Evolutionary conservation across 108 stramenopile species (phyloP), one percentile per base, ranked within the genome.

Genomic region (Cyclotella baltica): DNA sequence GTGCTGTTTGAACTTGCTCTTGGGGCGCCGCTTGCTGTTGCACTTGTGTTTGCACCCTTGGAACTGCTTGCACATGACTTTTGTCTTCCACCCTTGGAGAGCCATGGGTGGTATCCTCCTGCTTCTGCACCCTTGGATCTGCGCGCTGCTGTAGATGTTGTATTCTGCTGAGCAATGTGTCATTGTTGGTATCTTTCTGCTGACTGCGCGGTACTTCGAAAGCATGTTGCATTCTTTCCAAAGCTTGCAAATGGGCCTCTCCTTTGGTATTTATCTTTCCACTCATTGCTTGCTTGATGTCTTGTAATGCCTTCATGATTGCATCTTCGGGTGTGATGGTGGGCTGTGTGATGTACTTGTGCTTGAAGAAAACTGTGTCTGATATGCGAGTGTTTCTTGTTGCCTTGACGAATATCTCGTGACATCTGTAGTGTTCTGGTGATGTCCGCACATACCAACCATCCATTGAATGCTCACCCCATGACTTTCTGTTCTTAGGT

Each of bases 331-430:
- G 43, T 15, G 76, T 69, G 13, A 77, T 16, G 27, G 69, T 70
- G 43, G 67, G 76, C 20, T 77, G 67, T 38, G 67, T 77, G 37
- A 78, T 31, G 61, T 63, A 47, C 30, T 71, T 64, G 62, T 78
- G 78, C 13, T 70, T 63, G 47, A 67, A 80, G 29, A 34, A 65
- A n/a, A 80, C 65, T 2, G 79, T 80, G 56, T 67, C 65, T 20
- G 52, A 52, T 18, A 79, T 79, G n/a, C 78, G n/a, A 3, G 31
- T 73, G 10, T 10, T 53, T 33, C 33, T 8, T 68, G 80, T 81
- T 25, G 30, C 25, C 37, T 68, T 61, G 22, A 70, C 48, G 25
- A 62, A 75, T 0, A 68, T 61, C 23, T 4, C 8, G 40, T 58
- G 67, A 22, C 74, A 70, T 2, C 74, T 22, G 47, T 75, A 81